Percentiles rank a stretch among this genome's conserved stretches.
phyloP scores from a whole-genome alignment of 306 rosid genomes.

The Psophocarpus tetragonolobus region DNA sequence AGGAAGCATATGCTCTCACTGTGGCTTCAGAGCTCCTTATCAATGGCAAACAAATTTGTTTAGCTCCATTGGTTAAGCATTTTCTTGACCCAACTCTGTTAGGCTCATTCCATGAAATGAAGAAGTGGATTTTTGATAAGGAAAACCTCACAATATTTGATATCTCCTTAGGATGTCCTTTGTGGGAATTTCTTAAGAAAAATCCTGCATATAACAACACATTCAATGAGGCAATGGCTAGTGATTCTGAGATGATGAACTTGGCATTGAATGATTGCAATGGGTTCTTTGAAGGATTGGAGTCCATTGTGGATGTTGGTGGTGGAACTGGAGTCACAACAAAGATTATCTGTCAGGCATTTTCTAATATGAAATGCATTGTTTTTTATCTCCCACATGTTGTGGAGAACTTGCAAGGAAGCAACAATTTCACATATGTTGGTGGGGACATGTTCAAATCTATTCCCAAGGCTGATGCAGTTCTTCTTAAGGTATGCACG shows the following conservation, averaged over 20 bases:
- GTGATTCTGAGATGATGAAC: conserved; percentile 46
- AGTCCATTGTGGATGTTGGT: conserved; percentile 40
- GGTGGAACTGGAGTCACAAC: conserved; percentile 34
- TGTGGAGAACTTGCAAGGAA: neutral
- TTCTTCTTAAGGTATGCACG: conserved; percentile 11
- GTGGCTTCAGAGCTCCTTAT: conserved; percentile 36
- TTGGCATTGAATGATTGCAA: conserved; percentile 40
- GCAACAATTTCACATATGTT: conserved; percentile 14
- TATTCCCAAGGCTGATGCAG: conserved; percentile 22
- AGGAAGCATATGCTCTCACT: conserved; percentile 39
- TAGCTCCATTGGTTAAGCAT: conserved; percentile 27
- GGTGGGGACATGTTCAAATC: conserved; percentile 33
- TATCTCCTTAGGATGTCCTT: conserved; percentile 23
- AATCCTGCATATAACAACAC: conserved; percentile 3
- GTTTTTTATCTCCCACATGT: conserved; percentile 29
- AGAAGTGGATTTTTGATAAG: conserved; percentile 38
- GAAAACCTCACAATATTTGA: conserved; percentile 25
- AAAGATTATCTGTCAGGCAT: neutral
- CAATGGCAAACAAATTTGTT: conserved; percentile 24
- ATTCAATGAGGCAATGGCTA: conserved; percentile 46
- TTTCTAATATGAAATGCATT: conserved; percentile 27
- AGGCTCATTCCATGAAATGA: conserved; percentile 11
- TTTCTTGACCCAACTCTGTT: neutral
- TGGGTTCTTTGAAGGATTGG: conserved; percentile 40
- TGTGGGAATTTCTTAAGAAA: conserved; percentile 26